Evolutionary conservation across 257 asterid species (phyloP).

Genomic region (Anisodus tanguticus): DNA sequence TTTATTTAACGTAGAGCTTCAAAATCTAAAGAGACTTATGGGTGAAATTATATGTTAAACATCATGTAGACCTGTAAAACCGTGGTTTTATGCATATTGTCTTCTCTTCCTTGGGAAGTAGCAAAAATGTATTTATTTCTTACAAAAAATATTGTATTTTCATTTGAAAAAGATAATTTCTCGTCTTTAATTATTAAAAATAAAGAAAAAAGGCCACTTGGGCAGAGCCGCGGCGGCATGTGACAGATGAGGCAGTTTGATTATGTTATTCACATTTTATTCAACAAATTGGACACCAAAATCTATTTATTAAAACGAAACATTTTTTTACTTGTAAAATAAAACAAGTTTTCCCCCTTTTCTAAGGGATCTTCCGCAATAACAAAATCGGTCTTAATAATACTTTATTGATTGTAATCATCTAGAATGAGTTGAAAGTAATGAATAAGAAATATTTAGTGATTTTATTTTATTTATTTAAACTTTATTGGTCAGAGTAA

Average conservation of each 20-base stretch:
- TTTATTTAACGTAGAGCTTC: neutral
- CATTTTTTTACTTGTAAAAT: too few relatives aligned
- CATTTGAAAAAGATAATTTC: neutral
- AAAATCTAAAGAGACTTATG: neutral
- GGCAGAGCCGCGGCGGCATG: neutral
- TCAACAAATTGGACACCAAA: too few relatives aligned
- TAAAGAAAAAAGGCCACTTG: neutral
- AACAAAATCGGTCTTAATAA: too few relatives aligned
- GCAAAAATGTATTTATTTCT: neutral
- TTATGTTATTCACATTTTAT: too few relatives aligned
- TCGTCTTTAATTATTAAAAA: neutral
- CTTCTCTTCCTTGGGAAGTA: neutral
- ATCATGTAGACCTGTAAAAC: neutral
- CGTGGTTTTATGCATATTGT: neutral
- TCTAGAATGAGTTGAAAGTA: neutral
- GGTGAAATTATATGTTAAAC: neutral
- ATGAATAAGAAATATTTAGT: neutral
- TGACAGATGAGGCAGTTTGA: neutral
- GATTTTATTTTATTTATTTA: too few relatives aligned
- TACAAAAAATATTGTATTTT: neutral
- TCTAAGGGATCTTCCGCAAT: too few relatives aligned
- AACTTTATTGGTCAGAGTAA: neutral
- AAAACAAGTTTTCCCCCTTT: too few relatives aligned
- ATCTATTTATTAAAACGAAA: too few relatives aligned
- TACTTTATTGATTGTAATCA: too few relatives aligned